phyloP scores from a whole-genome alignment of 1,139 yeast genomes.

The Magnusiomyces ingens region DNA sequence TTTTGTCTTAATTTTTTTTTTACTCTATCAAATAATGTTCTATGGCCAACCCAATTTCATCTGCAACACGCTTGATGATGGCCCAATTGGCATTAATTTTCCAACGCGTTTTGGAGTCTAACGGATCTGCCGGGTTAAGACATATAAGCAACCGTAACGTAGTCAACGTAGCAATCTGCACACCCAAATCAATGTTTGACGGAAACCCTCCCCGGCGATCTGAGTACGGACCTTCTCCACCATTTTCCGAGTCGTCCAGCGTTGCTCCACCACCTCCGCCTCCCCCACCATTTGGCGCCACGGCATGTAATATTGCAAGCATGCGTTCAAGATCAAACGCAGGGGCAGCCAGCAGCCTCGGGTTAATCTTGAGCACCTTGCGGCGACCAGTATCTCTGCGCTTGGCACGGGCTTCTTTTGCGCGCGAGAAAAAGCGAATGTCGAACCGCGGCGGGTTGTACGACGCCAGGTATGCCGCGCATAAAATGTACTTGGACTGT shows the following conservation, averaged over 20 bases:
- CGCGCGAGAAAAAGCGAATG: conserved; percentile 51
- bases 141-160: conserved; percentile 49
- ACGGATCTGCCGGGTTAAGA: conserved; percentile 46
- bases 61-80: conserved; percentile 44
- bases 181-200: conserved; percentile 45
- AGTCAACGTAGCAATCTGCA: conserved; percentile 55
- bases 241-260: background rate
- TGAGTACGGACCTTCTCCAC: background rate
- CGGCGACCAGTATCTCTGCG: conserved; percentile 39
- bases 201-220: conserved; percentile 28
- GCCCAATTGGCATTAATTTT: conserved; percentile 53
- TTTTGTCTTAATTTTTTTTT: conserved; percentile 18
- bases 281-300: conserved; percentile 34
- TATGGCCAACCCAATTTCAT: conserved; percentile 49
- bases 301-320: conserved; percentile 57
- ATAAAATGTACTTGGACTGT: conserved; percentile 52
- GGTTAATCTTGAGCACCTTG: conserved; percentile 43
- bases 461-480: conserved; percentile 69
- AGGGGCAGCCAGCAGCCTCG: conserved; percentile 51
- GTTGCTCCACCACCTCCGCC: conserved; percentile 9
- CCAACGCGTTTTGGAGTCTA: conserved; percentile 61
- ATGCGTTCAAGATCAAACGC: conserved; percentile 62
- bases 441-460: conserved; percentile 56
- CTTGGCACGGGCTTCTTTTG: conserved; percentile 45
- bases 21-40: conserved; percentile 40